phyloP scores from a whole-genome alignment of 495 filamentous ascomycete species.

The Choiromyces venosus region DNA sequence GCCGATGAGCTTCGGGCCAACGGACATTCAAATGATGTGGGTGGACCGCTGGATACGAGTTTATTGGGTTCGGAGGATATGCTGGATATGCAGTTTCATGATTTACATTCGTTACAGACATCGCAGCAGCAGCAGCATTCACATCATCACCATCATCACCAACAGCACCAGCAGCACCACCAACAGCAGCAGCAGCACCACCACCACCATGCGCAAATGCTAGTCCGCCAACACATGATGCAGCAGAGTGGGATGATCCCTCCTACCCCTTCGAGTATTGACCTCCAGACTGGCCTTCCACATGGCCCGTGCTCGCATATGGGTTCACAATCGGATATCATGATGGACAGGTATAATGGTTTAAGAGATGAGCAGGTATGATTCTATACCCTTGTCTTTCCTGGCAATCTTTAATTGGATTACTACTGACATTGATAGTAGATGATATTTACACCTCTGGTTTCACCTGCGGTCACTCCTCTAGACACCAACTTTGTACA shows the following conservation, averaged over 20 bases:
- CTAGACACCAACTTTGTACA: slow-evolving; percentile 74
- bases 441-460: slow-evolving; percentile 89
- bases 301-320: slow-evolving; percentile 58
- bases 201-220: slow-evolving; percentile 49
- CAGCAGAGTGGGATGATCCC: slow-evolving; percentile 66
- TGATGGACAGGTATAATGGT: slow-evolving; percentile 67
- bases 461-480: slow-evolving; percentile 91
- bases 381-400: neutral
- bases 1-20: slow-evolving; percentile 19
- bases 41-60: neutral
- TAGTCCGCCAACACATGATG: neutral
- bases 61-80: slow-evolving; percentile 30
- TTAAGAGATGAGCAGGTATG: slow-evolving; percentile 76
- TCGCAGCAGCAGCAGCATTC: slow-evolving; percentile 52
- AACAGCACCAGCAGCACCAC: slow-evolving; percentile 33
- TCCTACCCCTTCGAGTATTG: slow-evolving; percentile 87
- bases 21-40: slow-evolving; percentile 12
- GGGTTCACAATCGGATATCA: slow-evolving; percentile 50
- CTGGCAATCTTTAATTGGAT: slow-evolving; percentile 31
- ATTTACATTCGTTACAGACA: slow-evolving; percentile 55
- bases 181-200: slow-evolving; percentile 53
- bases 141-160: slow-evolving; percentile 44
- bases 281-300: slow-evolving; percentile 66
- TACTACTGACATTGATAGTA: slow-evolving; percentile 49
- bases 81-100: slow-evolving; percentile 53